Evolutionary conservation across 768 basidiomycete genomes (phyloP), one percentile per base, ranked within the genome.

Genomic region (Tubosaeta brunneosetosa): DNA sequence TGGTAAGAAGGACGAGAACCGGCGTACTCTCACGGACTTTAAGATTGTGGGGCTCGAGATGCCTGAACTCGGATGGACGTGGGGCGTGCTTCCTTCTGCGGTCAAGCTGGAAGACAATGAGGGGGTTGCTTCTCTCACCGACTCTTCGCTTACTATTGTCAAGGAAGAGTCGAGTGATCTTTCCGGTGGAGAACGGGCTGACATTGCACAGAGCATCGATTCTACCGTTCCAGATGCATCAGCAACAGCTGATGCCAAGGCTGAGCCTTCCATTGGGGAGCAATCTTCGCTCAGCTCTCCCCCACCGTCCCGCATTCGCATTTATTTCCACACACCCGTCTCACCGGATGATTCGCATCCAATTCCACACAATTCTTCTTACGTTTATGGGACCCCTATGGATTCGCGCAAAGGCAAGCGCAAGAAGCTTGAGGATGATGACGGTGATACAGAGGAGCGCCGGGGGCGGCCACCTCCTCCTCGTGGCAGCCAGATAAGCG

Each of bases 11-110:
- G 88, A 91, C 66, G 90, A 92, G 70, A 87, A 88, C 66, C 82
- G 86, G 64, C 83, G 91, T 62, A 97, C 94, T 29, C 84, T 99
- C 61, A 97, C 94, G 34, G 95, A 98, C 74, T 99, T 99, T 82
- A 91, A 95, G 74, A 93, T 99, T 67, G 77, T 94, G 64, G 94
- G 89, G 26, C 77, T 97, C 60, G 84, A 90, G 66, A 87, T 97
- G 59, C 82, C 77, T 61, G 85, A 87, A 59, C 74, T 97, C 53
- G 75, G 73, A 59, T 97, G 95, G 95, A 79, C 76, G 46, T 97
- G 95, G 95, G 92, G 93, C 55, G 60, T 74, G 47, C 63, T 83
- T 47, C 81, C 81, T 31, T 55, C 63, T 36, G 53, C 61, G 17
- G 56, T 71, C 43, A 75, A 73, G 56, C 54, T 53, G 52, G 74